phyloP scores from a whole-genome alignment of 257 asterid species.

The Thymus mandschuricus region DNA sequence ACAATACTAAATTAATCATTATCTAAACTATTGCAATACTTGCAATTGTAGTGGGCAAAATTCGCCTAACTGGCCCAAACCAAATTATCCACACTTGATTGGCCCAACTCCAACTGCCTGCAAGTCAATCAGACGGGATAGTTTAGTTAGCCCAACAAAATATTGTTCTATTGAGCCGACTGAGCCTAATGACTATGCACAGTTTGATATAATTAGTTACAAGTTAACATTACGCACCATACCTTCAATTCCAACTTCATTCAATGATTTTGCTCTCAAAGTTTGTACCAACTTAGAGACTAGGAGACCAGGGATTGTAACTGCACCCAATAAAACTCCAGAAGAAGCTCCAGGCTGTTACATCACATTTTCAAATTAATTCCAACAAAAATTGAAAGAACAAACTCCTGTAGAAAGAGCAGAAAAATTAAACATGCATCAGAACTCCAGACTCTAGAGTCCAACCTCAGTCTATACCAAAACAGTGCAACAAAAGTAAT shows the following conservation, averaged over 20 bases:
- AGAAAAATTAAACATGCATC: neutral
- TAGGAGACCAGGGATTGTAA: constrained; percentile 81
- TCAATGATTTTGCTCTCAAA: constrained; percentile 52
- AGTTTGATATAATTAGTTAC: neutral
- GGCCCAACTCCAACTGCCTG: too few species aligned
- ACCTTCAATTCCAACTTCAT: constrained; percentile 63
- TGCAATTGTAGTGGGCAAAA: too few species aligned
- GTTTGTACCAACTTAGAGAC: constrained; percentile 75
- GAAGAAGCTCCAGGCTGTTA: constrained; percentile 85
- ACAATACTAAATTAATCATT: too few species aligned
- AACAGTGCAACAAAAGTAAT: neutral
- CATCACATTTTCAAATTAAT: constrained; percentile 24
- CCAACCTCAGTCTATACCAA: constrained; percentile 6
- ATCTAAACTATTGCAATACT: too few species aligned
- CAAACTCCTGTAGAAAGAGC: neutral
- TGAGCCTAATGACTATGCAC: too few species aligned
- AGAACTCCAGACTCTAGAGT: constrained; percentile 6
- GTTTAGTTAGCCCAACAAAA: too few species aligned
- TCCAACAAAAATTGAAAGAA: constrained; percentile 5
- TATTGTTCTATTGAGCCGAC: too few species aligned
- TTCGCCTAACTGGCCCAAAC: too few species aligned
- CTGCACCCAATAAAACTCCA: constrained; percentile 85
- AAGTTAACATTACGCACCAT: neutral
- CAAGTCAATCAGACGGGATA: too few species aligned
- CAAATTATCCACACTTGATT: too few species aligned